Evolutionary conservation across 768 basidiomycete species (phyloP).

Genomic region (Panaeolus cyanescens): DNA sequence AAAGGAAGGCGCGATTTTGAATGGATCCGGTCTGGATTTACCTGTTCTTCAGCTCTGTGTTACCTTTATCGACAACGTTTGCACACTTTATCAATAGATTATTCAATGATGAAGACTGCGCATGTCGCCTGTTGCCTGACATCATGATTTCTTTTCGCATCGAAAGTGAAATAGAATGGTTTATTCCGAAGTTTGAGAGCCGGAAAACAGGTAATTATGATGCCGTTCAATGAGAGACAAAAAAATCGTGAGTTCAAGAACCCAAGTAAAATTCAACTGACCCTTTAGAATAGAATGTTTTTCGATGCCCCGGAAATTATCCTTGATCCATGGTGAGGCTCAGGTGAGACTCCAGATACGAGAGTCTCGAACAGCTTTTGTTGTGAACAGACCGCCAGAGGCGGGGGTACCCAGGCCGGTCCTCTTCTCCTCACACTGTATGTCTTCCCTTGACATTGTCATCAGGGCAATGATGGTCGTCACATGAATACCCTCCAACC

Average conservation of each 20-base stretch:
- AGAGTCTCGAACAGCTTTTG: background rate
- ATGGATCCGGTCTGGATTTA: background rate
- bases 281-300: background rate
- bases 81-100: background rate
- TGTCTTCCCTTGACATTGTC: constrained; percentile 1
- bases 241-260: background rate
- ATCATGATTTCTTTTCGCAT: background rate
- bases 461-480: constrained; percentile 1
- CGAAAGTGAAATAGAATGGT: constrained; percentile 1
- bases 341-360: background rate
- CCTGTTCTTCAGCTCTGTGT: background rate
- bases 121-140: background rate
- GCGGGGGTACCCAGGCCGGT: background rate
- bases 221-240: background rate
- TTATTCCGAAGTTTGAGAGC: background rate
- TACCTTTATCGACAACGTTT: background rate
- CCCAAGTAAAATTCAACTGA: background rate
- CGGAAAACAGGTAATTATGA: background rate
- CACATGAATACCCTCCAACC: constrained; percentile 1
- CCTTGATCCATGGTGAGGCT: background rate
- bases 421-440: background rate
- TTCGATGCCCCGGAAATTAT: background rate
- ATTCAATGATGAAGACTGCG: background rate
- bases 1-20: background rate
- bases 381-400: background rate